Evolutionary conservation across 2,329 filamentous ascomycete genomes (phyloP).

Genomic region (Fusarium lyarnte): DNA sequence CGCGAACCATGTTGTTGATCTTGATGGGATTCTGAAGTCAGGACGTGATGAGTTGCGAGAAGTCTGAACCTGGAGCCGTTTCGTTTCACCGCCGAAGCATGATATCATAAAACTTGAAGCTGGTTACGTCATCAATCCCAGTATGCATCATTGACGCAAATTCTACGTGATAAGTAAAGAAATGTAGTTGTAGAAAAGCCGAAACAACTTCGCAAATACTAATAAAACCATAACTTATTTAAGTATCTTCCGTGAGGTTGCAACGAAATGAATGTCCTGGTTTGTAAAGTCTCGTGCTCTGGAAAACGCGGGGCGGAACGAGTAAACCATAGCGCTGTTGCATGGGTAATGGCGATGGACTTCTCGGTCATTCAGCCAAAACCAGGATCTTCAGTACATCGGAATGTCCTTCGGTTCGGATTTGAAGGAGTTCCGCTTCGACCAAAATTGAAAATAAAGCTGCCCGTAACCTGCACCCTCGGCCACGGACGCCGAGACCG

Average conservation of each 20-base stretch:
- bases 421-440: neutral
- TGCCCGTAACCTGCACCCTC: neutral
- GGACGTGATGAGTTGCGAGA: neutral
- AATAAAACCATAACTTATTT: neutral
- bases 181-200: rapidly evolving
- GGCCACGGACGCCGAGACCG: neutral
- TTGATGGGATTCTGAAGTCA: rapidly evolving
- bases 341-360: rapidly evolving
- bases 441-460: rapidly evolving
- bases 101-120: constrained; percentile 4
- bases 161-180: too few species aligned
- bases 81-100: neutral
- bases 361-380: rapidly evolving
- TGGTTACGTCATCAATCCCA: constrained; percentile 7
- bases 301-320: rapidly evolving
- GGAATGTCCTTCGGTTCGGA: neutral
- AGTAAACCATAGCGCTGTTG: rapidly evolving
- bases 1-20: constrained; percentile 16
- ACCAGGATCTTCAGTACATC: neutral
- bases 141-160: neutral
- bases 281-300: neutral
- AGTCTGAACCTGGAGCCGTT: too few species aligned
- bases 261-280: neutral
- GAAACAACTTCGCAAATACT: rapidly evolving
- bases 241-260: rapidly evolving